These are phyloP conservation scores for Echites panduratus DNA, from an alignment of 257 asterid genomes.

Conservation along the genomic window DNA sequence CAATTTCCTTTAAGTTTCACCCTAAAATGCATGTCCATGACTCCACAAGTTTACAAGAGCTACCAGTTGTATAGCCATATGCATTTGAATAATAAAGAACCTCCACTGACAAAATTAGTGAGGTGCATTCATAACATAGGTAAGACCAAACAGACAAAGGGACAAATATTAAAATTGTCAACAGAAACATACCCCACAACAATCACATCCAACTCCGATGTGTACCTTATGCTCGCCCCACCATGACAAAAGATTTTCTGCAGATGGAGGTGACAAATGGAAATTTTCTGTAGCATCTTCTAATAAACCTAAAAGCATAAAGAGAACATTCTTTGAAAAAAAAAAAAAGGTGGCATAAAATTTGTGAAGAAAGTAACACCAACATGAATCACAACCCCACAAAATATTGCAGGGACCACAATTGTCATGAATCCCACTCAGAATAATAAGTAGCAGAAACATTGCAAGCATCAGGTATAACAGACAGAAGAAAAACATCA, in stretches of 20 bases:
- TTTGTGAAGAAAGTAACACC: not conserved
- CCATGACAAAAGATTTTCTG: conserved; percentile 26
- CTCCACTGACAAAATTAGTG: not conserved
- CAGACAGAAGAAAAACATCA: not conserved
- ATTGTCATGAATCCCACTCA: not conserved
- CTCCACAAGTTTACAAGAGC: not conserved
- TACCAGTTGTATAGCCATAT: not conserved
- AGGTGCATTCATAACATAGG: not conserved
- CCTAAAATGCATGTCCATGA: not conserved
- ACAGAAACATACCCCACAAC: conserved; percentile 52
- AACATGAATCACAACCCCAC: not conserved
- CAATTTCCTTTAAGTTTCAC: not conserved
- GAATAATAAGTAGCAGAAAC: not conserved
- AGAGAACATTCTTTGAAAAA: not conserved
- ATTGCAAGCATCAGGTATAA: not conserved
- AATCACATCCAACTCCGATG: conserved; percentile 47
- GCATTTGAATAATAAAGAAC: not conserved
- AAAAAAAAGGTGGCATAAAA: not conserved
- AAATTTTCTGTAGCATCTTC: conserved; percentile 8
- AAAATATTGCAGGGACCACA: not conserved
- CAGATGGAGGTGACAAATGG: conserved; percentile 27
- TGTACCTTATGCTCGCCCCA: conserved; percentile 37
- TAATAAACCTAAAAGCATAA: conserved; percentile 7
- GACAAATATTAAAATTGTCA: not conserved
- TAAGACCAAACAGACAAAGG: not conserved